Percentiles rank a stretch among this genome's conserved stretches.
Evolutionary conservation across 225 moss, liverwort and hornwort genomes (phyloP).

Genomic region (Antitrichia curtipendula): DNA sequence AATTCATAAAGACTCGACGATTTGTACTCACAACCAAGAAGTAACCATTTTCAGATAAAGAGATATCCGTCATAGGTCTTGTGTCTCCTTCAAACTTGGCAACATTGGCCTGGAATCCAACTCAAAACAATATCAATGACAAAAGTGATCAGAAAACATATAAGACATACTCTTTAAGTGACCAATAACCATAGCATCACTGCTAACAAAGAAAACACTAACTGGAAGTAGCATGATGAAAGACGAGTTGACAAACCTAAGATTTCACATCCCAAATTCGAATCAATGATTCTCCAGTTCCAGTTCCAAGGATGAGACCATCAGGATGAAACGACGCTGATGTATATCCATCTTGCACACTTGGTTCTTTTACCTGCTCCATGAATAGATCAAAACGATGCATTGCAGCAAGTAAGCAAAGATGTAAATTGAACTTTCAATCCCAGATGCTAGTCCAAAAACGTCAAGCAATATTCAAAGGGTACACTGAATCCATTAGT

Average conservation of each 20-base stretch:
- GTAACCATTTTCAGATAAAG: slow-evolving; percentile 98
- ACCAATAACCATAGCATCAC: neutral
- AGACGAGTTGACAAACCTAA: slow-evolving; percentile 35
- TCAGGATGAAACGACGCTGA: slow-evolving; percentile 97
- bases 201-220: neutral
- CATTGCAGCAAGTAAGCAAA: neutral
- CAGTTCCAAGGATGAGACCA: slow-evolving; percentile 89
- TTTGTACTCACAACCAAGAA: slow-evolving; percentile 77
- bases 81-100: slow-evolving; percentile 93
- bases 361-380: slow-evolving; percentile 71
- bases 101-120: slow-evolving; percentile 66
- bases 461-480: neutral
- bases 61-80: slow-evolving; percentile 91
- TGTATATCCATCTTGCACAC: slow-evolving; percentile 85
- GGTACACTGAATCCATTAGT: neutral
- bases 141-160: neutral
- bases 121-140: neutral
- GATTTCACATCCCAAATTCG: slow-evolving; percentile 99
- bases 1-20: neutral
- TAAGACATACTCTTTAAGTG: neutral
- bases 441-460: neutral
- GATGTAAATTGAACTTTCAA: neutral
- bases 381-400: neutral
- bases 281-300: slow-evolving; percentile 88
- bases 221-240: neutral